Percentiles rank a stretch among this genome's conserved stretches.
These are phyloP conservation scores for Volutella citrinella DNA, from an alignment of 2,329 filamentous ascomycete species.

Conservation along the genomic window DNA sequence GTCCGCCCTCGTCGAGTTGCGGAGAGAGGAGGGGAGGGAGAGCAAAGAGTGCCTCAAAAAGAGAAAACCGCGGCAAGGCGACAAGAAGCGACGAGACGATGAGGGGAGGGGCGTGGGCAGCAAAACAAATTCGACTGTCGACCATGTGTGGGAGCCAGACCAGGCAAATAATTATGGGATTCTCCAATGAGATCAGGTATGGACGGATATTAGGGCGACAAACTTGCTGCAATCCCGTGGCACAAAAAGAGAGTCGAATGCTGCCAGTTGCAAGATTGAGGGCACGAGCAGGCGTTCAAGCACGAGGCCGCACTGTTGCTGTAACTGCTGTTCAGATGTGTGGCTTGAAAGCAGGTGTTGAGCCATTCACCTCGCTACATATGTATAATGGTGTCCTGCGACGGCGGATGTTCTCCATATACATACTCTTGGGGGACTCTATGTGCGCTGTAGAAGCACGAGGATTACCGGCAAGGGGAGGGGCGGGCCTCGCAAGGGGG, in stretches of 20 bases:
- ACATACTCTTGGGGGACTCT: conserved; percentile 9
- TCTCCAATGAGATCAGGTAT: no score
- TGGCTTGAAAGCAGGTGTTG: conserved; percentile 17
- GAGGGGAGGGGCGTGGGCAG: conserved; percentile 1
- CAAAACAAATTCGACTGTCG: no score
- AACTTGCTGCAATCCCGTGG: no score
- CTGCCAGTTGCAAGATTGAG: no score
- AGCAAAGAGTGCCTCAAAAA: no score
- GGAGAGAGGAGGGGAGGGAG: no score
- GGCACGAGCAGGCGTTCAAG: no score
- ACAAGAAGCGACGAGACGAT: conserved; percentile 9
- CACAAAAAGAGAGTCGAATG: no score
- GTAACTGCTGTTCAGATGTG: conserved; percentile 16
- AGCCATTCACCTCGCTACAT: conserved; percentile 24
- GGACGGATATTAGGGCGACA: no score
- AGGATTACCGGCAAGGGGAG: conserved; percentile 23
- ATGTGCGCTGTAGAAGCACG: conserved; percentile 17
- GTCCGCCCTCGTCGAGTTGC: conserved; percentile 20
- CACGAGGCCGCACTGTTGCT: background rate
- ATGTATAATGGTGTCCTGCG: conserved; percentile 23
- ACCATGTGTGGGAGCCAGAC: no score
- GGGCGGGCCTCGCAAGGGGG: conserved; percentile 13
- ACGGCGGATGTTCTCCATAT: conserved; percentile 21
- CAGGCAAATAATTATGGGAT: no score
- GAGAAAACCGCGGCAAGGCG: conserved; percentile 6